Percentiles rank a stretch among this genome's conserved stretches.
phyloP scores from a whole-genome alignment of 768 basidiomycete genomes.

The Termitomyces bulborhizus region DNA sequence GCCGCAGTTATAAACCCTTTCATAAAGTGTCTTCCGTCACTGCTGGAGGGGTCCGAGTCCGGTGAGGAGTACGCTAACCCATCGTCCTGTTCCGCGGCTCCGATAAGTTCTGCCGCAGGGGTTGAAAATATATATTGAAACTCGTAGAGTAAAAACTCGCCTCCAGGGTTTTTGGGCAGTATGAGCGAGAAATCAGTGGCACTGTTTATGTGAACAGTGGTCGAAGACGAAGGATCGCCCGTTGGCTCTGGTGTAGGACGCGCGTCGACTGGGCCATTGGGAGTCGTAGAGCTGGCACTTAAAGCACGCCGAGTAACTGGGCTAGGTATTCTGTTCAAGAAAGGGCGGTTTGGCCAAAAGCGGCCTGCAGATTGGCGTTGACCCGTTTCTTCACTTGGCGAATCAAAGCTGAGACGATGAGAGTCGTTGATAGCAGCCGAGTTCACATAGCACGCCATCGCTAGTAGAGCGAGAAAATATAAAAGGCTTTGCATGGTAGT shows the following conservation, averaged over 20 bases:
- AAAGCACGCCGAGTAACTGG: background rate
- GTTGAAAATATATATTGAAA: background rate
- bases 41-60: slow-evolving; percentile 1
- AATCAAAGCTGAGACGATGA: background rate
- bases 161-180: slow-evolving; percentile 9
- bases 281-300: slow-evolving; percentile 1
- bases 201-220: slow-evolving; percentile 14
- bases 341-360: slow-evolving; percentile 1
- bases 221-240: slow-evolving; percentile 15
- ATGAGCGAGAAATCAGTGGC: slow-evolving; percentile 15
- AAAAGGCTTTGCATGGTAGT: background rate
- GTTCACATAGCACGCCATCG: background rate
- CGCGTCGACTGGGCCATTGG: background rate
- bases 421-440: slow-evolving; percentile 6
- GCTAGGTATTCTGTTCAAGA: background rate
- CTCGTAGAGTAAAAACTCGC: background rate
- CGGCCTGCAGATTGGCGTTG: background rate
- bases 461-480: background rate
- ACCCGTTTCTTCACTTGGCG: background rate
- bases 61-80: slow-evolving; percentile 14
- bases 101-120: slow-evolving; percentile 9
- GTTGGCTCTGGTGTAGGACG: slow-evolving; percentile 17
- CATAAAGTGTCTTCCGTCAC: slow-evolving; percentile 8
- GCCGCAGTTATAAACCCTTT: slow-evolving; percentile 16
- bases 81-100: slow-evolving; percentile 15